These are phyloP conservation scores for Leccinum subgranulosum DNA, from an alignment of 768 basidiomycete genomes.

Conservation along the genomic window DNA sequence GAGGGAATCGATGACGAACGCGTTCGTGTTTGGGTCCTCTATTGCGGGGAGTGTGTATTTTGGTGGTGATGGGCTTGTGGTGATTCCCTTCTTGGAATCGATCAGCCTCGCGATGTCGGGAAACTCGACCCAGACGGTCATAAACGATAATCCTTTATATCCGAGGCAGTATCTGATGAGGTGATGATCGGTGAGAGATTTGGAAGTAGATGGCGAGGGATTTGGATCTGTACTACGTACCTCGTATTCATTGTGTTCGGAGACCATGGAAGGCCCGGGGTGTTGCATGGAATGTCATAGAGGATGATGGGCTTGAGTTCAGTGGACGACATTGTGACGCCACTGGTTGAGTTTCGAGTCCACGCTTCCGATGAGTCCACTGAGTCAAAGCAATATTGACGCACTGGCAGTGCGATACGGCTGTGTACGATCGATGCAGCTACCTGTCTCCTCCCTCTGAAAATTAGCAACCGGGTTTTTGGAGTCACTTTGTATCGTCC, in stretches of 20 bases:
- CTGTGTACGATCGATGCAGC: too few relatives aligned
- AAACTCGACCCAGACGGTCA: slow-evolving; percentile 28
- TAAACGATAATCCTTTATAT: slow-evolving; percentile 13
- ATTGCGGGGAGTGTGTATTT: slow-evolving; percentile 48
- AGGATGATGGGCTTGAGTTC: slow-evolving; percentile 27
- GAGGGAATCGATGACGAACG: slow-evolving; percentile 40
- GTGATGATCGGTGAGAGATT: not conserved
- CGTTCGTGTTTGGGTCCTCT: slow-evolving; percentile 39
- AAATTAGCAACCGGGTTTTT: too few relatives aligned
- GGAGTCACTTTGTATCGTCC: too few relatives aligned
- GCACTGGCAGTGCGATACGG: too few relatives aligned
- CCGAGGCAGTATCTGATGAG: slow-evolving; percentile 12
- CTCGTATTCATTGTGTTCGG: slow-evolving; percentile 29
- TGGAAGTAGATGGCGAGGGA: not conserved
- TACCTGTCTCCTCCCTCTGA: too few relatives aligned
- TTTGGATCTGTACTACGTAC: not conserved
- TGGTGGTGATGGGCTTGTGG: slow-evolving; percentile 13
- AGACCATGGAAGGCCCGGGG: slow-evolving; percentile 34
- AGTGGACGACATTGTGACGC: slow-evolving; percentile 6
- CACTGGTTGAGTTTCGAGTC: too few relatives aligned
- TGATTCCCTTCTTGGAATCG: slow-evolving; percentile 18
- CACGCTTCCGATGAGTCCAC: too few relatives aligned
- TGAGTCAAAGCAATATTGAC: too few relatives aligned
- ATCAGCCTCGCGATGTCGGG: slow-evolving; percentile 41
- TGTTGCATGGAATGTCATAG: slow-evolving; percentile 34